A percentile compares a stretch with the other conserved stretches of the same genome.
Conservation (phyloP, 192 early-diverging fungal genomes). For the Paraglomus brasilianum region DNA sequence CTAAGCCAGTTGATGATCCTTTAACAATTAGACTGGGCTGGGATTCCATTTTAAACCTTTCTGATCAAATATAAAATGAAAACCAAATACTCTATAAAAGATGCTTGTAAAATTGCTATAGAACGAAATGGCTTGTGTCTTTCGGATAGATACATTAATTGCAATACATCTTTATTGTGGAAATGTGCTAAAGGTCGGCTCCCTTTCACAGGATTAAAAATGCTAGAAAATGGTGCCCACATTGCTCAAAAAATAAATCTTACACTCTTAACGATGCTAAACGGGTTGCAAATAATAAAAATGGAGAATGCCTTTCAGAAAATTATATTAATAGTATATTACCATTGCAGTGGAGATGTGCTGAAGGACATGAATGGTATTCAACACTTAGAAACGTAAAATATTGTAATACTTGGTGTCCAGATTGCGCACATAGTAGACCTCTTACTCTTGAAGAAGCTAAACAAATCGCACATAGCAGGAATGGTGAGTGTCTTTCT, state of each 20-base stretch:
- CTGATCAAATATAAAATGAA: conserved; percentile 15
- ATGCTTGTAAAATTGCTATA: conserved; percentile 6
- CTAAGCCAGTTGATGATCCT: not conserved
- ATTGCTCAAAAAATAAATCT: not conserved
- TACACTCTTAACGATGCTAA: conserved; percentile 7
- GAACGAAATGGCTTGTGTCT: conserved; percentile 7
- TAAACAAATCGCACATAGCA: conserved; percentile 11
- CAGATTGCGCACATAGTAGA: conserved; percentile 3
- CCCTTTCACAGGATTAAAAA: not conserved
- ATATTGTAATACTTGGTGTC: conserved; percentile 12
- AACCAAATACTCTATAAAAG: conserved; percentile 14
- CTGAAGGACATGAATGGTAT: not conserved
- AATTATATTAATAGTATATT: not conserved
- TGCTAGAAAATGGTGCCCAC: not conserved
- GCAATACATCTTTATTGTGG: not conserved
- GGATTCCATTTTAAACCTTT: conserved; percentile 2
- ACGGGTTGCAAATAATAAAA: not conserved
- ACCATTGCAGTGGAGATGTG: conserved; percentile 17
- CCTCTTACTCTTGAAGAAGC: no score
- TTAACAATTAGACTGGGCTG: not conserved
- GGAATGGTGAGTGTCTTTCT: conserved; percentile 19
- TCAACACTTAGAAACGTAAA: not conserved
- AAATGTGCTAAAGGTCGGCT: conserved; percentile 3
- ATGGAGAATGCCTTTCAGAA: conserved; percentile 10
- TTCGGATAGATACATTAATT: conserved; percentile 1